Conservation (phyloP, 192 early-diverging fungal genomes). For the Hyaloraphidium curvatum region DNA sequence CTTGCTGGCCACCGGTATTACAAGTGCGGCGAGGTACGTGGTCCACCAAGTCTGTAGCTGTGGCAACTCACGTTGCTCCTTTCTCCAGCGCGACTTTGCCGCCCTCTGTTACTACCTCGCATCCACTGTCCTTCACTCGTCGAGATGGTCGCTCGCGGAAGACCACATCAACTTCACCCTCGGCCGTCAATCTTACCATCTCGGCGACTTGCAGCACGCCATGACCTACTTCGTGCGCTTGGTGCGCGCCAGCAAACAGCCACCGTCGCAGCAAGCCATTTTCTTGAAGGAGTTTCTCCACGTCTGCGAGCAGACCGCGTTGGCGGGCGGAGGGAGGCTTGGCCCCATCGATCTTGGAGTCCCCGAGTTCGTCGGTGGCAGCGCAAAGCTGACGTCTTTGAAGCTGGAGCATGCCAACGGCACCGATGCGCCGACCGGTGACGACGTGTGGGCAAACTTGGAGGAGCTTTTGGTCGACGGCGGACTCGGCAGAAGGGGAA, state of each 20-base stretch:
- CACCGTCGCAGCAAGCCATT: slow-evolving; percentile 34
- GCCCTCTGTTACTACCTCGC: slow-evolving; percentile 54
- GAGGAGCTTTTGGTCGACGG: too few species aligned
- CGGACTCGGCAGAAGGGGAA: too few species aligned
- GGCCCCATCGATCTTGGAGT: too few species aligned
- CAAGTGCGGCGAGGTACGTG: slow-evolving; percentile 49
- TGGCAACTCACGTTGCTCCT: not conserved
- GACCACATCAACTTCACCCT: slow-evolving; percentile 79
- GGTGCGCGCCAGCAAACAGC: slow-evolving; percentile 43
- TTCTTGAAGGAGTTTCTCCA: slow-evolving; percentile 60
- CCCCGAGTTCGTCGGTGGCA: not conserved
- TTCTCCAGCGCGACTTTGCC: slow-evolving; percentile 46
- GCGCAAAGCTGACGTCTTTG: not conserved
- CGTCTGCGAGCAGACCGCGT: slow-evolving; percentile 32
- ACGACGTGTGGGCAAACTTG: slow-evolving; percentile 23
- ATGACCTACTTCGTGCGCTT: slow-evolving; percentile 61
- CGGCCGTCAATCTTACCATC: slow-evolving; percentile 56
- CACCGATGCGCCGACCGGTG: slow-evolving; percentile 11
- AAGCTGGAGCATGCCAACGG: not conserved
- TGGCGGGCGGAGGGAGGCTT: not conserved
- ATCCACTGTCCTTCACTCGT: slow-evolving; percentile 30
- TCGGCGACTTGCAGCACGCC: slow-evolving; percentile 52
- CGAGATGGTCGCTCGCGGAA: slow-evolving; percentile 56
- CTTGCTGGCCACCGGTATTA: slow-evolving; percentile 67
- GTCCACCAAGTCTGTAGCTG: not conserved